phyloP scores from a whole-genome alignment of 2,329 filamentous ascomycete genomes.

The Arthroderma uncinatum region DNA sequence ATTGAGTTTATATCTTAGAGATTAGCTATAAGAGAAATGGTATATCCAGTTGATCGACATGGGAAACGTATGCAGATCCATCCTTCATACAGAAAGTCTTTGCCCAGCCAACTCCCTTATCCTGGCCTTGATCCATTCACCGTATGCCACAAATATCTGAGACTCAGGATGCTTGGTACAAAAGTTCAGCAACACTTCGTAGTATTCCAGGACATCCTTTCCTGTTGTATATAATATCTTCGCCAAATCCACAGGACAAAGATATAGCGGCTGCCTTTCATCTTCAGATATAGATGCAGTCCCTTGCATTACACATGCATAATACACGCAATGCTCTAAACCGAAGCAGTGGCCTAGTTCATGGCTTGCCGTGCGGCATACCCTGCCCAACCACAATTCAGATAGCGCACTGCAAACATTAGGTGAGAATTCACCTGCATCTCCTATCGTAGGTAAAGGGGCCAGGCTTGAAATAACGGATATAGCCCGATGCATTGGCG shows the following conservation, averaged over 20 bases:
- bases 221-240: conserved; percentile 21
- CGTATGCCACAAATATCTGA: conserved; percentile 19
- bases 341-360: conserved; percentile 59
- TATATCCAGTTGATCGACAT: too few species aligned
- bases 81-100: too few species aligned
- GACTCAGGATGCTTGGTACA: conserved; percentile 16
- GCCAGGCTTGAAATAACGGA: conserved; percentile 11
- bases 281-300: conserved; percentile 24
- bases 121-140: conserved; percentile 15
- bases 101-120: background rate
- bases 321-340: conserved; percentile 50
- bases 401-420: conserved; percentile 19
- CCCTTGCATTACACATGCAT: conserved; percentile 28
- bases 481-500: conserved; percentile 15
- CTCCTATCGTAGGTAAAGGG: background rate
- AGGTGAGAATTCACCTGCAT: background rate
- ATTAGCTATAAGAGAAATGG: too few species aligned
- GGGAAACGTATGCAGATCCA: too few species aligned
- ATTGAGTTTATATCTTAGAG: too few species aligned
- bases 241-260: conserved; percentile 24
- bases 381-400: conserved; percentile 47
- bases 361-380: conserved; percentile 50
- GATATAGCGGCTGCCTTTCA: conserved; percentile 24
- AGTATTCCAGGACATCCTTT: conserved; percentile 12
- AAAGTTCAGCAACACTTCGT: conserved; percentile 17